Conservation (phyloP, 495 filamentous ascomycete species). For the Xylaria intraflava region DNA sequence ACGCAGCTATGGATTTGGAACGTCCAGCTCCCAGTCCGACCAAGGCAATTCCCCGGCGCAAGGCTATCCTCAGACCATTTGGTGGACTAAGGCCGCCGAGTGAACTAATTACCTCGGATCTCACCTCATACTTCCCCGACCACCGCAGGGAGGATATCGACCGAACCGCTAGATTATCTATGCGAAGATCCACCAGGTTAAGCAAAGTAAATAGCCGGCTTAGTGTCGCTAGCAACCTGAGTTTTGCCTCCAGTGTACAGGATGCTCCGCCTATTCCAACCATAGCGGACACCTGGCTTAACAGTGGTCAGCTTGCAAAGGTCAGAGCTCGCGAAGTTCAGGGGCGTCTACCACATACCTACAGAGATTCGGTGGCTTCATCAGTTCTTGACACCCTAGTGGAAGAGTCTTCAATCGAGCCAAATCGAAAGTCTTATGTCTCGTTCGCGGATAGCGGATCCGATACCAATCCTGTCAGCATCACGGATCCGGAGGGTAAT, state of each 20-base stretch:
- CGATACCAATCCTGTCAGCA: slow-evolving; percentile 53
- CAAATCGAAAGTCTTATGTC: slow-evolving; percentile 91
- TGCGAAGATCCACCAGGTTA: slow-evolving; percentile 79
- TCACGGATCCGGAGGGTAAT: slow-evolving; percentile 69
- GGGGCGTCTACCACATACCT: slow-evolving; percentile 42
- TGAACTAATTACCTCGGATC: slow-evolving; percentile 92
- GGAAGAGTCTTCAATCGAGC: slow-evolving; percentile 85
- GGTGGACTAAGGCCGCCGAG: slow-evolving; percentile 89
- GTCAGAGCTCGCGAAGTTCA: slow-evolving; percentile 37
- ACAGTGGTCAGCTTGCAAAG: slow-evolving; percentile 47
- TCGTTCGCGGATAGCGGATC: slow-evolving; percentile 80
- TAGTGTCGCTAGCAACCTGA: slow-evolving; percentile 88
- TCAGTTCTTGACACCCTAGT: slow-evolving; percentile 79
- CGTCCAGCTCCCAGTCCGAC: slow-evolving; percentile 45
- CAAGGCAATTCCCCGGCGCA: slow-evolving; percentile 52
- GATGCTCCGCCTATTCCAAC: slow-evolving; percentile 91
- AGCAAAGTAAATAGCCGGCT: slow-evolving; percentile 88
- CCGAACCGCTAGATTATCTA: slow-evolving; percentile 82
- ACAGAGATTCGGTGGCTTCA: slow-evolving; percentile 80
- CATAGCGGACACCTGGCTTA: slow-evolving; percentile 90
- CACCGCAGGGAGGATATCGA: slow-evolving; percentile 90
- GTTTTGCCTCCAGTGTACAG: slow-evolving; percentile 81
- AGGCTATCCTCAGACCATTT: slow-evolving; percentile 57
- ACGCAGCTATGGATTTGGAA: slow-evolving; percentile 53
- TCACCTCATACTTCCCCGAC: slow-evolving; percentile 95